phyloP scores from a whole-genome alignment of 345 rosid species.

The Ricinus communis region DNA sequence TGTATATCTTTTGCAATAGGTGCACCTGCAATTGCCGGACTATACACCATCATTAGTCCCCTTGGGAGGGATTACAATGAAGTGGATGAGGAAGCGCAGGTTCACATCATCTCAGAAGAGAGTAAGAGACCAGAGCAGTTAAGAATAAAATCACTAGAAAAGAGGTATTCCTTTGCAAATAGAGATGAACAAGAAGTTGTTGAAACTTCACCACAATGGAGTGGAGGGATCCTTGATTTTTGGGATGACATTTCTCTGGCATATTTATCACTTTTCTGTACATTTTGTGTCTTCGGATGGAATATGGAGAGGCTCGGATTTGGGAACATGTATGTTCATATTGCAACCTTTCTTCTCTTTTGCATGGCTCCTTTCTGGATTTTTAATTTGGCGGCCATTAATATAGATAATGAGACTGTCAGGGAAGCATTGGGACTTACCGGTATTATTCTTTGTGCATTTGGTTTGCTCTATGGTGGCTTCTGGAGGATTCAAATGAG shows the following conservation, averaged over 20 bases:
- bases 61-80: slow-evolving; percentile 77
- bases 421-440: slow-evolving; percentile 63
- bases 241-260: slow-evolving; percentile 90
- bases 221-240: slow-evolving; percentile 81
- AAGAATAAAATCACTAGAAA: slow-evolving; percentile 42
- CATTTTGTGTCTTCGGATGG: slow-evolving; percentile 93
- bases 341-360: slow-evolving; percentile 79
- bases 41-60: slow-evolving; percentile 76
- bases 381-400: slow-evolving; percentile 85
- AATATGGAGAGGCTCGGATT: slow-evolving; percentile 95
- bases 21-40: slow-evolving; percentile 84
- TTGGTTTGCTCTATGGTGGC: slow-evolving; percentile 90
- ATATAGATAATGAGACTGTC: slow-evolving; percentile 55
- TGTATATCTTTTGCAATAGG: slow-evolving; percentile 81
- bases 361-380: slow-evolving; percentile 94
- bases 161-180: slow-evolving; percentile 67
- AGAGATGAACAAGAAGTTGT: slow-evolving; percentile 38
- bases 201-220: slow-evolving; percentile 67
- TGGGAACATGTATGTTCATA: slow-evolving; percentile 95
- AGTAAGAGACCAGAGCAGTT: slow-evolving; percentile 26
- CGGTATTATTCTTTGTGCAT: slow-evolving; percentile 71
- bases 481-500: slow-evolving; percentile 98
- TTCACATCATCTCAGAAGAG: slow-evolving; percentile 31
- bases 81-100: slow-evolving; percentile 69
- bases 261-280: slow-evolving; percentile 77